Base-by-base conservation (phyloP, 2,329 filamentous ascomycete genomes). In the Aspergillus thermomutatus region DNA sequence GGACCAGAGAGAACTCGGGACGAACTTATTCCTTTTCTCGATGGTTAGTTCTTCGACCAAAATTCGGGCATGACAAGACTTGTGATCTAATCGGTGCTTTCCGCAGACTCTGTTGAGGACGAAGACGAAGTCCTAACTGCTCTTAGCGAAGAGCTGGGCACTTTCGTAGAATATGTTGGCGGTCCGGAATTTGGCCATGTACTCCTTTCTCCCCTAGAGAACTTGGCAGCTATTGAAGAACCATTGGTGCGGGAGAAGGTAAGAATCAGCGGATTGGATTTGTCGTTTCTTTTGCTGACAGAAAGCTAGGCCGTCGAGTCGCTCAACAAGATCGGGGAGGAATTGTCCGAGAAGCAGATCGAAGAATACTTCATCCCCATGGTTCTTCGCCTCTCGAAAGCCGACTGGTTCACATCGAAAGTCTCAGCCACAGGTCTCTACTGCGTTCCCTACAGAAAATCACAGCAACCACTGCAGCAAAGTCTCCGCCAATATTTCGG, bases 401-500 rank as follows among this genome's bases (percentile, higher is more conserved):
- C 94, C 78, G 94, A 99, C 79, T 99, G 94, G 94, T 99, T 99
- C 78, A 99, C 94, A 56, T 97, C 94, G 64, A 99, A 97, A 80
- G 94, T 99, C 64, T 99, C 94, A 31, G 94, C 93, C 61, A 96
- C 93, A 64, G 94, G 94, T 61, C 88, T 99, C 61, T 99, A 93
- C 81, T 94, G 90, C 73, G 86, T 87, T 50, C 93, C 94, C 63
- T 99, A 99, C 82, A 89, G 87, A 69, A 96, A 95, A 81, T 91
- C 94, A 58, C 89, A 91, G 54, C 84, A 88, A 52, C 83, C 87
- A n/a, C 86, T 92, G 65, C 94, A 99, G 79, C 91, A 96, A 79
- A 88, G 88, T 67, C 87, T 99, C 58, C 86, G 94, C 71, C 88
- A 93, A 76, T 91, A 97, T 71, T 99, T 97, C 68, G 88, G 90